Evolutionary conservation across 78 protist species (phyloP), one percentile per base, ranked within the genome.

Genomic region (Diacronema lutheri): DNA sequence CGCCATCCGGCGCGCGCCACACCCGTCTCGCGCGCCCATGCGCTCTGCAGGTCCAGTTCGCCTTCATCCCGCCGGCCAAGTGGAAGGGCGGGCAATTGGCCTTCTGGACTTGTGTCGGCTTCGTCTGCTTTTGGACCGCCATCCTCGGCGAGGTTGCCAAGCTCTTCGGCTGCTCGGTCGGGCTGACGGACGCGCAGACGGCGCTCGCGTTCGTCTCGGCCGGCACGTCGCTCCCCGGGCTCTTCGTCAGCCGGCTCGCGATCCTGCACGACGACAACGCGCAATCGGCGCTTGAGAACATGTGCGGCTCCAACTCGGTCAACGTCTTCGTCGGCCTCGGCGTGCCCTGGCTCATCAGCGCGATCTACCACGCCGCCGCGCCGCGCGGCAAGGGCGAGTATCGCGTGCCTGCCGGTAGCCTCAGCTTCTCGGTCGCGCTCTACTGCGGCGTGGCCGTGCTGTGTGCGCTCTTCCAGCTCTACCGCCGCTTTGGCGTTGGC

Each of bases 211-310:
- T 86, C 7, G 89, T 86, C 41, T 83, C 89, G 58, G 33, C 76
- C 56, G 89, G 89, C 50, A 86, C 89, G 40, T 86, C 89, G 35
- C 74, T 86, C 41, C 89, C 89, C 12, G 89, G 76, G 84, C 74
- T 84, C 65, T 86, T 86, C 50, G 89, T 84, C 20, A 62, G 78
- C 25, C 5, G 31, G 61, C 68, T 16, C 26, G 89, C 89, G 40
- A 72, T 72, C 46, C 37, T 6, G 21, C 5, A 57, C n/a, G 89
- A 73, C 23, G 29, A 13, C 26, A 1, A 73, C 56, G 83, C 80
- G 33, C 84, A 86, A 66, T 3, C 81, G 57, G 81, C 89, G 14
- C 35, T 86, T 9, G 83, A 64, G n/a, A 86, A 86, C 89, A 55
- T 86, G 26, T 76, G 84, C 16, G 89, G 89, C 21, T 37, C 64